Evolutionary conservation across 306 rosid species (phyloP), one percentile per base, ranked within the genome.

Genomic region (Dalbergia cultrata): DNA sequence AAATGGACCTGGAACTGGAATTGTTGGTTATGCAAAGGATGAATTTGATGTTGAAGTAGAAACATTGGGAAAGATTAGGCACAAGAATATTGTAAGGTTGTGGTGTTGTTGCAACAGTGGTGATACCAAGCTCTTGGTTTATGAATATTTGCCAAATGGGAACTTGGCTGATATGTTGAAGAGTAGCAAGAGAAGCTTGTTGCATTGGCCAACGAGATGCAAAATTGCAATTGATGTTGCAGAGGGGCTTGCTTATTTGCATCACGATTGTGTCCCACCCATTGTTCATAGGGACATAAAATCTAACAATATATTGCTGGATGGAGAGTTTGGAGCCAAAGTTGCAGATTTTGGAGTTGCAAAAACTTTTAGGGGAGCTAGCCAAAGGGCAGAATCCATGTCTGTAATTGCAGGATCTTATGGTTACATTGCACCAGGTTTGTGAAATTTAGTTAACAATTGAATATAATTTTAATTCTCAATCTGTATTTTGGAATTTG

Each of bases 361-460:
- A 14, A 92, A 90, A 87, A 76, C 45, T 44, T 82, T 83, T 7
- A 67, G 61, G 1, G 78, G 80, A 44, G 50, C 31, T 60, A 68
- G 68, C 67, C 86, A 84, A 72, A 87, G 83, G 3, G 70, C 58
- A 31, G 88, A 81, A 52, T 56, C 91, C 26, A 87, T 87, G 94
- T 92, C 93, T 76, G 87, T 77, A 18, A 81, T 89, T 67, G 92
- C 90, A 1, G 97, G 97, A 75, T 85, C 94, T 70, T 86, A 86
- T 70, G 94, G 92, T 14, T 87, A 92, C 85, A 90, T 92, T 81
- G 93, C 97, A 73, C 92, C 89, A 89, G 97, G 97, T 92, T 83
- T 80, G 88, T 70, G 11, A 61, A 7, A 54, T 39, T 22, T 6
- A n/a, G 14, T 37, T 18, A 8, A 66, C 6, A 8, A 43, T 44